These are phyloP conservation scores for Flaveria trinervia DNA, from an alignment of 129 eudicot genomes.

Conservation along the genomic window DNA sequence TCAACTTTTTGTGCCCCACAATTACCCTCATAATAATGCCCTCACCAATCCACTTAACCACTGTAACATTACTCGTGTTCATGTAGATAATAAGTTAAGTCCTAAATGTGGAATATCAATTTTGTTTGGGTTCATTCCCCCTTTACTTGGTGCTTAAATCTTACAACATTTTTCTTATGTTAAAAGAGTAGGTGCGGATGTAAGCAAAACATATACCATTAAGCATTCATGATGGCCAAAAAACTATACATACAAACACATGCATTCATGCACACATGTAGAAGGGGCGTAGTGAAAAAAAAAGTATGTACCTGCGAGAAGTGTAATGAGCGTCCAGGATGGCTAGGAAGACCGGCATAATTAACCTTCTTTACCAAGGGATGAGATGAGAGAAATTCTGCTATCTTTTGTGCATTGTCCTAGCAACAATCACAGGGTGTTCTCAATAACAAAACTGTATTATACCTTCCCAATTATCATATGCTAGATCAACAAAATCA, in stretches of 20 bases:
- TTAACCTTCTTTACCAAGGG: constrained; percentile 84
- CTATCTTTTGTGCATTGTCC: constrained; percentile 96
- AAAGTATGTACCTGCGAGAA: constrained; percentile 76
- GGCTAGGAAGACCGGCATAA: constrained; percentile 92
- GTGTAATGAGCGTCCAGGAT: constrained; percentile 86
- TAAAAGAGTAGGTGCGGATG: background rate
- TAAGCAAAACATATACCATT: background rate
- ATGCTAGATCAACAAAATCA: background rate
- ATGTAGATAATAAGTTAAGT: background rate
- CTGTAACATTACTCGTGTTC: constrained; percentile 2
- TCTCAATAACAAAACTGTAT: background rate
- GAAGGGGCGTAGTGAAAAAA: background rate
- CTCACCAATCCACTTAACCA: constrained; percentile 15
- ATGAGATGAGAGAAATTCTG: constrained; percentile 83
- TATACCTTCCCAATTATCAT: background rate
- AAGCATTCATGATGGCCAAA: background rate
- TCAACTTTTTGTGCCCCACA: constrained; percentile 14
- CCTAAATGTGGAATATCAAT: constrained; percentile 1
- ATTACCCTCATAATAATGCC: background rate
- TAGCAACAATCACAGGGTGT: constrained; percentile 32
- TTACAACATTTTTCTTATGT: background rate
- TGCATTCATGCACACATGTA: background rate
- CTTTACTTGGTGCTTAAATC: background rate
- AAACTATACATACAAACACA: background rate
- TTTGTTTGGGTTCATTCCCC: constrained; percentile 4